These are phyloP conservation scores for Talaromyces stipitatus DNA, from an alignment of 495 filamentous ascomycete genomes.

Conservation along the genomic window DNA sequence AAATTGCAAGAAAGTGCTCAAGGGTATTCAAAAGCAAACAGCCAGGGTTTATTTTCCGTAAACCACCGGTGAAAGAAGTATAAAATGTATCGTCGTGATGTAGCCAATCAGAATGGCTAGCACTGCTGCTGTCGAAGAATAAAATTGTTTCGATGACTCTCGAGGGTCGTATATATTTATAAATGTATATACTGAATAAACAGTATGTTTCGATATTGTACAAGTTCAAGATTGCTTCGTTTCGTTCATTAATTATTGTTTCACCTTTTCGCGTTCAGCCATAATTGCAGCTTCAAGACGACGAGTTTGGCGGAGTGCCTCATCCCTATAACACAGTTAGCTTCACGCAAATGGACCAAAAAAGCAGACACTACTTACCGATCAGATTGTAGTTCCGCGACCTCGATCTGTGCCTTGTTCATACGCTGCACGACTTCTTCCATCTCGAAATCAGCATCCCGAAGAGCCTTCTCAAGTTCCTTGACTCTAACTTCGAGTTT, in stretches of 20 bases:
- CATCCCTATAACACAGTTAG: slow-evolving; percentile 54
- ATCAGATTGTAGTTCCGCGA: slow-evolving; percentile 83
- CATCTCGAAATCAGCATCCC: slow-evolving; percentile 87
- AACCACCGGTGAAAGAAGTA: background rate
- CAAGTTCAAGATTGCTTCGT: slow-evolving; percentile 9
- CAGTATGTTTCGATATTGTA: background rate
- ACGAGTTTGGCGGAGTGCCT: slow-evolving; percentile 75
- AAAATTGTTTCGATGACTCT: background rate
- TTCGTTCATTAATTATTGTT: slow-evolving; percentile 21
- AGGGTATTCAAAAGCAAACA: slow-evolving; percentile 1
- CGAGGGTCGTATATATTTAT: background rate
- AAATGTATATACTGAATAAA: background rate
- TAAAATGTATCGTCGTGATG: background rate
- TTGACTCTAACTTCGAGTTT: slow-evolving; percentile 62
- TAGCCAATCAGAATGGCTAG: background rate
- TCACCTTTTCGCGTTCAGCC: slow-evolving; percentile 50
- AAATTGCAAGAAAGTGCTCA: background rate
- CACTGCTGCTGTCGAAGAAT: background rate
- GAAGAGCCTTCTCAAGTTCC: slow-evolving; percentile 76
- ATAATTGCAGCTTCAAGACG: slow-evolving; percentile 60
- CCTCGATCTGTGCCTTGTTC: slow-evolving; percentile 91
- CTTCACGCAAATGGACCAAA: background rate
- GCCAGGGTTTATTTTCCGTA: background rate
- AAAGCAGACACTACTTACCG: slow-evolving; percentile 42
- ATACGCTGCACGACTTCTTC: slow-evolving; percentile 85